A percentile compares a stretch with the other conserved stretches of the same genome.
phyloP scores from a whole-genome alignment of 1,284 basidiomycete species.

The Schizophyllum commune region DNA sequence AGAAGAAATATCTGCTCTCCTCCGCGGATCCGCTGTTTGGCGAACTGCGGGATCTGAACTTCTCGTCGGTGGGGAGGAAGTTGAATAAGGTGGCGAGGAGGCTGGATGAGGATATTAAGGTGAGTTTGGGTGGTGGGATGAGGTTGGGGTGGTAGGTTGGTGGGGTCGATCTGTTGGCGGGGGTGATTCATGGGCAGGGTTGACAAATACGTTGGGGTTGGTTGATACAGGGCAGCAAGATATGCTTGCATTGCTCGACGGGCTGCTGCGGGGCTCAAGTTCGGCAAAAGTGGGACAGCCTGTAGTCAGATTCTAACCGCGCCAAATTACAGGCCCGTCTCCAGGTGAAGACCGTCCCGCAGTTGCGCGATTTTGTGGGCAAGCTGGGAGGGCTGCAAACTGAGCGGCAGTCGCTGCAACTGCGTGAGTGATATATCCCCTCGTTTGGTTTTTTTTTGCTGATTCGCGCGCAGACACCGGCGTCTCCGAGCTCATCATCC shows the following conservation, averaged over 20 bases:
- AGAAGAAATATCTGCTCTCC: constrained; percentile 80
- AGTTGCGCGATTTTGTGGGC: constrained; percentile 93
- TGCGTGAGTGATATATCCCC: constrained; percentile 49
- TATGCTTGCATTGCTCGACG: too few relatives aligned
- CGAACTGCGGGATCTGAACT: constrained; percentile 89
- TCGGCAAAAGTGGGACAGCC: too few relatives aligned
- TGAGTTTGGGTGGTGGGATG: constrained; percentile 26
- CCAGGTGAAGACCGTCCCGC: constrained; percentile 85
- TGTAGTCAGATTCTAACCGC: not conserved
- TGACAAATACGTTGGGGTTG: too few relatives aligned
- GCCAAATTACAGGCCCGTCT: constrained; percentile 47
- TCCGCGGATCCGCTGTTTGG: constrained; percentile 76
- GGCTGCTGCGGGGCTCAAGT: too few relatives aligned
- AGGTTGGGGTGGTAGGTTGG: too few relatives aligned
- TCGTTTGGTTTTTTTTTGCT: constrained; percentile 2
- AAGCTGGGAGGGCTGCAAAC: constrained; percentile 87
- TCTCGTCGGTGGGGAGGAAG: constrained; percentile 83
- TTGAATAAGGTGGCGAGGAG: constrained; percentile 79
- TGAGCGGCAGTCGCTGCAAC: constrained; percentile 82
- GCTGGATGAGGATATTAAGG: constrained; percentile 90
- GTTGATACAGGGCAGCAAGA: too few relatives aligned
- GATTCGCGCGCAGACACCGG: constrained; percentile 66
- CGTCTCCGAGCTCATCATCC: constrained; percentile 86
- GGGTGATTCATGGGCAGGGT: too few relatives aligned
- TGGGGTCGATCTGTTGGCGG: too few relatives aligned